These are phyloP conservation scores for Zizania latifolia DNA, from an alignment of 176 grass and related monocot genomes.

Conservation along the genomic window DNA sequence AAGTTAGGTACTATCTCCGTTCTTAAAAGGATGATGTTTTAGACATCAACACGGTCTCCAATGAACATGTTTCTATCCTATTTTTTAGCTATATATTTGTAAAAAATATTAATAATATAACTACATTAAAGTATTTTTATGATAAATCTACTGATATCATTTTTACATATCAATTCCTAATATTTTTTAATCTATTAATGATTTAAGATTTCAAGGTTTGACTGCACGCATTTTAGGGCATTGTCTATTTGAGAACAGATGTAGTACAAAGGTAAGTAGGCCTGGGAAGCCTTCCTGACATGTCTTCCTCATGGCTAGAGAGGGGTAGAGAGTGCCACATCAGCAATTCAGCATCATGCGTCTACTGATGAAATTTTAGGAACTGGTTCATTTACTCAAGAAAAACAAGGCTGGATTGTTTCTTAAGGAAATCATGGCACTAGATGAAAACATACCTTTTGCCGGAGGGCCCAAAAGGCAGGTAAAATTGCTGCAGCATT, in stretches of 20 bases:
- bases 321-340: background rate
- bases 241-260: too few relatives aligned
- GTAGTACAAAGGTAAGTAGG: background rate
- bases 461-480: slow-evolving; percentile 78
- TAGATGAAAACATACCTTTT: slow-evolving; percentile 58
- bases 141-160: too few relatives aligned
- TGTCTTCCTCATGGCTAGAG: background rate
- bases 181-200: too few relatives aligned
- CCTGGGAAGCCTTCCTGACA: background rate
- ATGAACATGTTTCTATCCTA: too few relatives aligned
- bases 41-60: too few relatives aligned
- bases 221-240: too few relatives aligned
- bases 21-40: too few relatives aligned
- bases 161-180: too few relatives aligned
- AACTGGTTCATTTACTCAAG: background rate
- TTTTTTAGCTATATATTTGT: background rate
- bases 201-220: too few relatives aligned
- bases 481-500: slow-evolving; percentile 91
- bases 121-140: too few relatives aligned
- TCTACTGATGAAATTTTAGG: background rate
- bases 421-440: background rate
- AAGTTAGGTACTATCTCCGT: too few relatives aligned
- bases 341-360: background rate
- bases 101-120: too few relatives aligned
- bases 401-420: background rate